These are phyloP conservation scores for Cyberlindnera meyerae DNA, from an alignment of 805 yeast genomes.

Conservation along the genomic window DNA sequence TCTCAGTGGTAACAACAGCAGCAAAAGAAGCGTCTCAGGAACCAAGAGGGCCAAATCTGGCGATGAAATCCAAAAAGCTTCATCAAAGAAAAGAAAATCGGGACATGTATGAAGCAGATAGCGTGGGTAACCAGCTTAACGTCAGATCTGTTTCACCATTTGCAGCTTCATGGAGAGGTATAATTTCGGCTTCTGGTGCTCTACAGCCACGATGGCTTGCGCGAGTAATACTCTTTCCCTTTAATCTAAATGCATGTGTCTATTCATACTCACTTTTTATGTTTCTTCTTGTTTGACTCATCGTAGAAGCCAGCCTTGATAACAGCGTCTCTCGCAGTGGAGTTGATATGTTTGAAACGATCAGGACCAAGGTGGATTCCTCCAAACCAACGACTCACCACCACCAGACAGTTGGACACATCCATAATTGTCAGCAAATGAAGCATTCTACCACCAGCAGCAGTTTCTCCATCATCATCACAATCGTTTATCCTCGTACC, in stretches of 20 bases:
- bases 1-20: conserved; percentile 12
- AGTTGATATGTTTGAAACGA: conserved; percentile 87
- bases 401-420: conserved; percentile 76
- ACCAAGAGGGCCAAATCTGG: conserved; percentile 12
- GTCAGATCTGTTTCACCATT: no score
- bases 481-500: conserved; percentile 72
- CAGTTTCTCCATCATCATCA: conserved; percentile 96
- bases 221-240: neutral
- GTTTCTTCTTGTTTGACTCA: conserved; percentile 20
- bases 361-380: conserved; percentile 92
- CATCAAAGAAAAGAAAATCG: conserved; percentile 20
- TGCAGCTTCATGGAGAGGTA: no score
- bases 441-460: conserved; percentile 85
- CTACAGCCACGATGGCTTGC: no score
- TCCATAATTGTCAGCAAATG: conserved; percentile 74
- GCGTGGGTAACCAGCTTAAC: no score
- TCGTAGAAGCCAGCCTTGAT: conserved; percentile 50
- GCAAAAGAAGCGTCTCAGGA: conserved; percentile 9
- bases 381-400: conserved; percentile 84
- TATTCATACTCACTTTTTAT: conserved; percentile 27
- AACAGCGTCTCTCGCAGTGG: conserved; percentile 82
- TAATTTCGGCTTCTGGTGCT: no score
- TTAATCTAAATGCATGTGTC: neutral
- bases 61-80: no score
- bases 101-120: no score